Base-by-base conservation (phyloP, 768 basidiomycete genomes). In the Termitomyces sp. region DNA sequence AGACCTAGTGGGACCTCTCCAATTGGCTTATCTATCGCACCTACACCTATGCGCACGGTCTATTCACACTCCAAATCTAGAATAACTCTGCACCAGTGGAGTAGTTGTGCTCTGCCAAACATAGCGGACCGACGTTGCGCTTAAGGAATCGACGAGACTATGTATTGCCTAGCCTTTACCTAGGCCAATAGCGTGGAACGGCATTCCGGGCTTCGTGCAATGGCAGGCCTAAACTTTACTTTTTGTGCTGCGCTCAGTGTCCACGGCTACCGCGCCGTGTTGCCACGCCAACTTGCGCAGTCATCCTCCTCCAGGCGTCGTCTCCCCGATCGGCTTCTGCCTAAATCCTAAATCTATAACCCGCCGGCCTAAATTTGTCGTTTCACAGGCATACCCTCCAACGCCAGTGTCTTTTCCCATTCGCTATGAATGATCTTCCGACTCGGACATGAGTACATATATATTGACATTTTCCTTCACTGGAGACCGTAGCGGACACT, bases 211-310 rank as follows among this genome's bases (percentile, higher is more conserved):
- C 53, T 54, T 54, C 22, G 22, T 54, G 22, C 38, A 39, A 40
- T 54, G 38, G 24, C 16, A 39, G 8, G 16, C 16, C 15, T 8
- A 24, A 16, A 16, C 13, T 54, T 36, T 9, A 38, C 38, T n/a
- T 42, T 28, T 40, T n/a, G 18, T n/a, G 7, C 24, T 32, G 18
- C 18, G 39, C 28, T 12, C 20, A 55, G 20, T 36, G 7, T 35
- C 45, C 42, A 36, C 46, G 18, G 32, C 15, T 57, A 36, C 15
- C 42, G 28, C n/a, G 24, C 16, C 22, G 50, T 20, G 51, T 59
- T 45, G 7, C 50, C 51, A 46, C 40, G 42, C 58, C 42, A 59
- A 53, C 51, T 45, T 45, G 33, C n/a, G 39, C 24, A 58, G 35
- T 33, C 12, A 36, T 7, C 32, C 13, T 28, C 28, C n/a, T 28